Conservation (phyloP, 768 basidiomycete genomes). For the Cystofilobasidium ferigula region DNA sequence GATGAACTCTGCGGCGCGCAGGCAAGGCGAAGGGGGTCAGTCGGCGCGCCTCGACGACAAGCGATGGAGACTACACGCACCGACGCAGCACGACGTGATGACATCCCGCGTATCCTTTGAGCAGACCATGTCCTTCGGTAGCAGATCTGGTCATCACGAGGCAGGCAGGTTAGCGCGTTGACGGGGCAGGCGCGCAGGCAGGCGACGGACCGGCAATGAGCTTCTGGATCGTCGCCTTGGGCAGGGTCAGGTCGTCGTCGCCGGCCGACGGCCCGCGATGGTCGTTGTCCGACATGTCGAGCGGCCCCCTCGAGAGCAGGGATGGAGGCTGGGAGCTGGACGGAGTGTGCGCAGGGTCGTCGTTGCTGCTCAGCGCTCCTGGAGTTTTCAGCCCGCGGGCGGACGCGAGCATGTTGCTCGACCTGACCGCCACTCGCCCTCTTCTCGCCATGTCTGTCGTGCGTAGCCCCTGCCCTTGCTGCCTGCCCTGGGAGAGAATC, state of each 20-base stretch:
- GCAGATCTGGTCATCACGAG: slow-evolving; percentile 51
- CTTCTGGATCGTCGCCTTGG: slow-evolving; percentile 95
- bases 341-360: not conserved
- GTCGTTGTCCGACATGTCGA: slow-evolving; percentile 1
- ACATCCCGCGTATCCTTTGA: slow-evolving; percentile 94
- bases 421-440: not conserved
- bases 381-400: not conserved
- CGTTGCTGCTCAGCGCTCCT: not conserved
- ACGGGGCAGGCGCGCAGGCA: not conserved
- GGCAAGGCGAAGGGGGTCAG: not conserved
- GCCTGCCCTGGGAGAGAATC: not conserved
- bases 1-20: slow-evolving; percentile 72
- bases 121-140: slow-evolving; percentile 75
- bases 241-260: slow-evolving; percentile 90
- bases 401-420: not conserved
- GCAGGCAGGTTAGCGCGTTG: not conserved
- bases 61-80: slow-evolving; percentile 42
- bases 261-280: slow-evolving; percentile 33
- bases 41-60: not conserved
- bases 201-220: slow-evolving; percentile 77
- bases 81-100: slow-evolving; percentile 97
- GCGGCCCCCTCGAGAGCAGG: not conserved
- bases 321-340: not conserved
- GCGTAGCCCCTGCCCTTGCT: not conserved
- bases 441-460: slow-evolving; percentile 6